Evolutionary conservation across 2,329 filamentous ascomycete genomes (phyloP).

Genomic region (Aspergillus aculeatus): DNA sequence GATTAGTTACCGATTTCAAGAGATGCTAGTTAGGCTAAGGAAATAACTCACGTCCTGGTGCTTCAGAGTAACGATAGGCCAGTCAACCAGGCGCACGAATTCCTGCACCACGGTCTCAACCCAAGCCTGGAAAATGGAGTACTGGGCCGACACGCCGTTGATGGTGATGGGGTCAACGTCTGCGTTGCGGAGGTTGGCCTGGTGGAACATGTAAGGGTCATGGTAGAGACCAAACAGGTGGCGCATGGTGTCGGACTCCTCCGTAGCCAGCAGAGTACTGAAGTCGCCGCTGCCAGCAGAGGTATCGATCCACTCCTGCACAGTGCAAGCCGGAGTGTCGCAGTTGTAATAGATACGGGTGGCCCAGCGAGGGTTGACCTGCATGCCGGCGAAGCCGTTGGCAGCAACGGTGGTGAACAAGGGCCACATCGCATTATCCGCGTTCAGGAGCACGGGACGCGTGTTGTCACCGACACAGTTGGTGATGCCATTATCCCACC

Average conservation of each 20-base stretch:
- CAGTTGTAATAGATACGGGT: slow-evolving; percentile 66
- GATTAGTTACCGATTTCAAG: background rate
- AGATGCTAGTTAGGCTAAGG: too few relatives aligned
- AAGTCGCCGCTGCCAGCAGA: slow-evolving; percentile 57
- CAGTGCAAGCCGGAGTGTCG: slow-evolving; percentile 56
- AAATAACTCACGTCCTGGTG: slow-evolving; percentile 51
- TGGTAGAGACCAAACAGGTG: slow-evolving; percentile 58
- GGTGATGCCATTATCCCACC: slow-evolving; percentile 59
- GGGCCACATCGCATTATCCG: slow-evolving; percentile 55
- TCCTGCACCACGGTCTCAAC: slow-evolving; percentile 55
- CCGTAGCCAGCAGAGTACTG: slow-evolving; percentile 51
- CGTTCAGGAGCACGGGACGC: slow-evolving; percentile 54
- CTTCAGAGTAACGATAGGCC: slow-evolving; percentile 57
- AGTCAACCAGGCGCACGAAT: slow-evolving; percentile 53
- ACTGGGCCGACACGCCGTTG: slow-evolving; percentile 47
- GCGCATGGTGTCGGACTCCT: slow-evolving; percentile 54
- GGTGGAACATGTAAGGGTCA: slow-evolving; percentile 64
- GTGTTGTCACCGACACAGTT: slow-evolving; percentile 66
- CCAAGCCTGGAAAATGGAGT: slow-evolving; percentile 59
- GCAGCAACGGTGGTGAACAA: slow-evolving; percentile 51
- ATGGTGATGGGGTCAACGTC: slow-evolving; percentile 51
- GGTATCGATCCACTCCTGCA: slow-evolving; percentile 61
- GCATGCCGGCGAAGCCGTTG: slow-evolving; percentile 58
- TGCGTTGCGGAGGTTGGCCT: slow-evolving; percentile 58
- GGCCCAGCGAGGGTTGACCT: slow-evolving; percentile 60